Evolutionary conservation across 1,284 basidiomycete species (phyloP), one percentile per base, ranked within the genome.

Genomic region (Microbotryomycetes sp.): DNA sequence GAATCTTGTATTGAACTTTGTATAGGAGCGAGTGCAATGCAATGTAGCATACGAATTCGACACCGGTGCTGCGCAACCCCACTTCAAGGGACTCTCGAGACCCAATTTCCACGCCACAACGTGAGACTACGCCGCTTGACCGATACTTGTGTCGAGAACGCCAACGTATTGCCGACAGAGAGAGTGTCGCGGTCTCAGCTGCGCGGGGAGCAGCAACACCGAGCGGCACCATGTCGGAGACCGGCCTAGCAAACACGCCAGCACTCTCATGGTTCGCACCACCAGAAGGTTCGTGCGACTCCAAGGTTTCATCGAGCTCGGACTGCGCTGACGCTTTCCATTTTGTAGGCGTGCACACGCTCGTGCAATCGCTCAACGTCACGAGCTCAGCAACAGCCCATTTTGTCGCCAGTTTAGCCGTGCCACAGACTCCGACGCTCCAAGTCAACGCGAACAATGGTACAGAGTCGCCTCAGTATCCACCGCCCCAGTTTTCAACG

Each of bases 301-400:
- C 18, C 23, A 16, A 18, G 9, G 23, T 27, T 51, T 29, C 27
- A 7, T 46, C 26, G 21, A 46, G n/a, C 48, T 9, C 11, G 9
- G 27, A 9, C 18, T 24, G 24, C 6, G 5, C 28, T 27, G 31
- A 16, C 26, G 45, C 54, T 46, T 6, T 46, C 54, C 41, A 54
- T 35, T 35, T 3, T 7, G 11, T 52, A 66, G 64, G 64, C 23
- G 56, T 66, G 6, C 64, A 61, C 57, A 67, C 65, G 18, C 54
- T 67, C 52, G 60, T 62, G 1, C 56, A 54, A 5, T 49, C 55
- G 1, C 47, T 59, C n/a, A 67, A 54, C 41, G 51, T 56, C 31
- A n/a, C 46, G 4, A 27, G 23, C 28, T 52, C 50, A 26, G 23
- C 50, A 2, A 48, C 57, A 27, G 46, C 61, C 21, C 49, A 47